phyloP scores from a whole-genome alignment of 192 early-diverging fungal species.

The Coemansia sp. region DNA sequence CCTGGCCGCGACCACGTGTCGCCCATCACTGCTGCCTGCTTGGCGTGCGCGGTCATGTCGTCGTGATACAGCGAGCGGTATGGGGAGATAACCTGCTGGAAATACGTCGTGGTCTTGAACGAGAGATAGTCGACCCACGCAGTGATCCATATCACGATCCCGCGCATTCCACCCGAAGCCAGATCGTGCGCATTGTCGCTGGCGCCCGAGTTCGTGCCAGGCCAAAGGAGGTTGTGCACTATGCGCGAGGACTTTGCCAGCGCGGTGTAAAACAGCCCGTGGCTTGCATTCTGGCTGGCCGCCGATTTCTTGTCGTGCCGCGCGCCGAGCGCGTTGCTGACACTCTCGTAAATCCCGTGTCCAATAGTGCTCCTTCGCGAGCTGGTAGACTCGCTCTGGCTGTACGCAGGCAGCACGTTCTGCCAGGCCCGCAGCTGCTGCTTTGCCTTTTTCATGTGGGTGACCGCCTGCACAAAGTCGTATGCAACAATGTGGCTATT shows the following conservation, averaged over 20 bases:
- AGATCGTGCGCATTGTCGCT: slow-evolving; percentile 3
- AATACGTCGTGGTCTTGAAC: slow-evolving; percentile 46
- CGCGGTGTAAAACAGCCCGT: slow-evolving; percentile 29
- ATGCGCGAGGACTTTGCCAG: slow-evolving; percentile 46
- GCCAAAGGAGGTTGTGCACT: slow-evolving; percentile 44
- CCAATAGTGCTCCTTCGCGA: slow-evolving; percentile 8
- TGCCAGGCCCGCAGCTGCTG: slow-evolving; percentile 29
- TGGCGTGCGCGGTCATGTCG: slow-evolving; percentile 12
- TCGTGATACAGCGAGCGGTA: slow-evolving; percentile 37
- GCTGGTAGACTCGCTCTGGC: not conserved
- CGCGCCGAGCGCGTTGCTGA: slow-evolving; percentile 10
- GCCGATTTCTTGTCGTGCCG: slow-evolving; percentile 10
- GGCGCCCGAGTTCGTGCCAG: slow-evolving; percentile 7
- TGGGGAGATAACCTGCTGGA: slow-evolving; percentile 42
- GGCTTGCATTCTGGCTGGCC: slow-evolving; percentile 6
- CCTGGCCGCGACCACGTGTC: slow-evolving; percentile 40
- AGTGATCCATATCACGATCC: slow-evolving; percentile 27
- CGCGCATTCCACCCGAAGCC: slow-evolving; percentile 17
- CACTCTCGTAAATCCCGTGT: slow-evolving; percentile 17
- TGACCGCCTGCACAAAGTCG: slow-evolving; percentile 40
- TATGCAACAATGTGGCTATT: slow-evolving; percentile 30
- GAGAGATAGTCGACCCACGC: slow-evolving; percentile 31
- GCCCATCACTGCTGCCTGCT: slow-evolving; percentile 19
- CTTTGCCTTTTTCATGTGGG: slow-evolving; percentile 33
- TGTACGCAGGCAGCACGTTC: slow-evolving; percentile 11